Percentiles rank a stretch among this genome's conserved stretches.
Conservation (phyloP, 768 basidiomycete genomes). For the Mycena albidolilacea region DNA sequence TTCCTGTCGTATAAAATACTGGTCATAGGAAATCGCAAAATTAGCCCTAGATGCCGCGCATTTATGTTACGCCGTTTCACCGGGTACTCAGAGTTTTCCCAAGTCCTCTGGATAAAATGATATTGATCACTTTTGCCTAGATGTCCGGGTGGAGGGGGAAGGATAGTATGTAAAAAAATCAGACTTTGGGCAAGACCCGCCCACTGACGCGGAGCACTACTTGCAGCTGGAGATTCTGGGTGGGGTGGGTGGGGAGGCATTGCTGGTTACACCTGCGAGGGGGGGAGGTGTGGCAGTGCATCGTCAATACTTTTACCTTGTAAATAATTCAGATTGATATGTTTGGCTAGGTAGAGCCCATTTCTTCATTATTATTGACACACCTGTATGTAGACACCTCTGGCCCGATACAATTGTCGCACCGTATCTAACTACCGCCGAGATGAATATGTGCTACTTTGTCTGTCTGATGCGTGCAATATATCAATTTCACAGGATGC, state of each 20-base stretch:
- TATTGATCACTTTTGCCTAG: too few relatives aligned
- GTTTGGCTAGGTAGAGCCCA: not conserved
- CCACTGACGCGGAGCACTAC: slow-evolving; percentile 1
- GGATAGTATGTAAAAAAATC: too few relatives aligned
- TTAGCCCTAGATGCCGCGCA: too few relatives aligned
- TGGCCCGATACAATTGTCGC: slow-evolving; percentile 27
- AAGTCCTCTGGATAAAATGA: too few relatives aligned
- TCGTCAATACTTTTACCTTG: not conserved
- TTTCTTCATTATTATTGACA: not conserved
- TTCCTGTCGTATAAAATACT: too few relatives aligned
- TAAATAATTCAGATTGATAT: too few relatives aligned
- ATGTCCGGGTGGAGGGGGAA: too few relatives aligned
- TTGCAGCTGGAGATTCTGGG: slow-evolving; percentile 15
- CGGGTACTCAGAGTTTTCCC: too few relatives aligned
- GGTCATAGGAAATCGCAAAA: too few relatives aligned
- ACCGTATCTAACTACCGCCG: slow-evolving; percentile 30
- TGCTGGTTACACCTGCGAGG: slow-evolving; percentile 27
- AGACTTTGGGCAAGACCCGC: slow-evolving; percentile 13
- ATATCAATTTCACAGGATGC: slow-evolving; percentile 22
- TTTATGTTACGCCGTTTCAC: too few relatives aligned
- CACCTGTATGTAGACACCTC: slow-evolving; percentile 10
- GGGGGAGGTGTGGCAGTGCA: slow-evolving; percentile 31
- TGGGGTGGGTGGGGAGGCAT: slow-evolving; percentile 25
- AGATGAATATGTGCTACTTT: slow-evolving; percentile 24
- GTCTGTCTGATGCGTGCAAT: slow-evolving; percentile 25